Base-by-base conservation (phyloP, 371 early-diverging fungal species). In the Smittium mucronatum region DNA sequence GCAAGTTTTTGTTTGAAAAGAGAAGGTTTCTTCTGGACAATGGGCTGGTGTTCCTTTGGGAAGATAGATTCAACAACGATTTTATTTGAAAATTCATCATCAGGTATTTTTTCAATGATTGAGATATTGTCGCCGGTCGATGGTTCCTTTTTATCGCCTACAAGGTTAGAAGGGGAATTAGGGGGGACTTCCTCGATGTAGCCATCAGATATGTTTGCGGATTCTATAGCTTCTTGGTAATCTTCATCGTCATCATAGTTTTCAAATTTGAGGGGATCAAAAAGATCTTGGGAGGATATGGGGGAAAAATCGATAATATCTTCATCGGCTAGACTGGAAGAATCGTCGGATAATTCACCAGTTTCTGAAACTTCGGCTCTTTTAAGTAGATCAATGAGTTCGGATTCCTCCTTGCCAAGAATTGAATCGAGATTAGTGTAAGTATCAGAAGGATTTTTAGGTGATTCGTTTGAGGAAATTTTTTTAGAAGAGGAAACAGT, bases 321-420 rank as follows among this genome's bases (percentile, higher is more conserved):
- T 57, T 67, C 67, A 67, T 67, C 67, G 5, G 28, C 5, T 16
- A 57, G 59, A 11, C 5, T 57, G 17, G 15, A n/a, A 5, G 33
- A 35, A 15, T 36, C 47, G 26, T 36, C 75, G 11, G 66, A 71
- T 31, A 33, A 29, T 29, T 36, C 63, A 15, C 58, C 64, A 16
- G n/a, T 32, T 57, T 71, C 72, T 17, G 34, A 33, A n/a, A 63
- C 75, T 60, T 74, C 71, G n/a, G 75, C 64, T 28, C 81, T 75
- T 57, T 81, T 71, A 2, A 88, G 73, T 30, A 78, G 36, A 2
- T 81, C 84, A 69, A 89, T 78, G 0, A 87, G 36, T 21, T 72
- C 79, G 29, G 77, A 78, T n/a, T 82, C 75, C 21, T 81, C 82
- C 1, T 34, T 34, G 2, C 58, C 70, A 29, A 78, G 68, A 16